Evolutionary conservation across 495 filamentous ascomycete genomes (phyloP).

Genomic region (Lasiosphaeria ovina): DNA sequence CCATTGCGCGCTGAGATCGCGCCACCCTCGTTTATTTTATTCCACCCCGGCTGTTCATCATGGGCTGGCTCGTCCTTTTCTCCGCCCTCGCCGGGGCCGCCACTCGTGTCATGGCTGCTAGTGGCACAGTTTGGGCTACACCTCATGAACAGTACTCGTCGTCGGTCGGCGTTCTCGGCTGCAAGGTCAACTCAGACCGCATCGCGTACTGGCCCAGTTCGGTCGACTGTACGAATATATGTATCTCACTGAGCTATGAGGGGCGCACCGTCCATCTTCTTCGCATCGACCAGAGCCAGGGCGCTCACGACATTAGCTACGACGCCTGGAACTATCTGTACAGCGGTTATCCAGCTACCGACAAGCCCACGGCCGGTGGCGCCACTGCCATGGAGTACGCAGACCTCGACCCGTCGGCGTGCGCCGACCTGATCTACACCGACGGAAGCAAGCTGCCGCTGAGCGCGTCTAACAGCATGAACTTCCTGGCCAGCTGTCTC

Average conservation of each 20-base stretch:
- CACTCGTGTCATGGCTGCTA: slow-evolving; percentile 25
- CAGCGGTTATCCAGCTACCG: slow-evolving; percentile 43
- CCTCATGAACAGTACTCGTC: slow-evolving; percentile 51
- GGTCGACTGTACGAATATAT: slow-evolving; percentile 49
- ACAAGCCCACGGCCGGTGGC: slow-evolving; percentile 44
- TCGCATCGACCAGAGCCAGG: slow-evolving; percentile 46
- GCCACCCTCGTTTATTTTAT: slow-evolving; percentile 1
- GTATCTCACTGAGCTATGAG: slow-evolving; percentile 42
- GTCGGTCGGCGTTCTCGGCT: slow-evolving; percentile 49
- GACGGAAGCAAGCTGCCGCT: slow-evolving; percentile 43
- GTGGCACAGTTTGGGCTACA: slow-evolving; percentile 46
- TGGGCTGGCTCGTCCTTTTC: slow-evolving; percentile 17
- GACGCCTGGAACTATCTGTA: slow-evolving; percentile 52
- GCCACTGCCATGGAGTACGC: slow-evolving; percentile 42
- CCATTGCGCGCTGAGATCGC: background rate
- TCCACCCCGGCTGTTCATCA: slow-evolving; percentile 11
- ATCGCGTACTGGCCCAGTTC: slow-evolving; percentile 49
- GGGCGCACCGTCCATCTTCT: slow-evolving; percentile 44
- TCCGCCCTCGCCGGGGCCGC: slow-evolving; percentile 21
- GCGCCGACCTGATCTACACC: slow-evolving; percentile 42
- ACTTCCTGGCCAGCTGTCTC: slow-evolving; percentile 46
- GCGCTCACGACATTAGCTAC: slow-evolving; percentile 50
- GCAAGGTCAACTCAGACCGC: slow-evolving; percentile 48
- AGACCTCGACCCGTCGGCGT: slow-evolving; percentile 34
- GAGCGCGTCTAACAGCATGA: slow-evolving; percentile 51